Percentiles rank a stretch among this genome's conserved stretches.
Conservation (phyloP, 2,329 filamentous ascomycete species). For the Byssothecium circinans region DNA sequence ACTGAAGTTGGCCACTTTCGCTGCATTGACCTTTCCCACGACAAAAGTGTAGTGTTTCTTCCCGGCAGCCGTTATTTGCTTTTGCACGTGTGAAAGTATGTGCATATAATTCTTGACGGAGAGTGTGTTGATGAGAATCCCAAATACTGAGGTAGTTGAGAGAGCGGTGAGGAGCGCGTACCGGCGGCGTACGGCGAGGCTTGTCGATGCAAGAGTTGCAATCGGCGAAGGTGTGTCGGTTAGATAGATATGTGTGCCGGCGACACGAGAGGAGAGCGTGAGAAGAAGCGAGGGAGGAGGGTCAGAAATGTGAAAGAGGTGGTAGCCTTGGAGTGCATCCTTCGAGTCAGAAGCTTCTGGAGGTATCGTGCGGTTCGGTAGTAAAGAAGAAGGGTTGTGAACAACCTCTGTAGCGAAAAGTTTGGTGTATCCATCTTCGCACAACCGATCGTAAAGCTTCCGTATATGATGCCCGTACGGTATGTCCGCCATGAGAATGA, state of each 20-base stretch:
- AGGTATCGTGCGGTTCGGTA: slow-evolving; percentile 81
- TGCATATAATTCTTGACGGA: slow-evolving; percentile 87
- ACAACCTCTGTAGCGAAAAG: slow-evolving; percentile 71
- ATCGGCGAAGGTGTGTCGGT: slow-evolving; percentile 47
- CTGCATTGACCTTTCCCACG: slow-evolving; percentile 92
- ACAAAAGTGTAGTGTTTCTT: slow-evolving; percentile 98
- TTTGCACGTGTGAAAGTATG: slow-evolving; percentile 73
- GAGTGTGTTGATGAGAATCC: slow-evolving; percentile 93
- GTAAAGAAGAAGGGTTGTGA: slow-evolving; percentile 74
- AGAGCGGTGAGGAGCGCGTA: slow-evolving; percentile 85
- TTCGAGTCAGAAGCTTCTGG: slow-evolving; percentile 49
- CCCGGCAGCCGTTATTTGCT: slow-evolving; percentile 73
- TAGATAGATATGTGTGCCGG: slow-evolving; percentile 76
- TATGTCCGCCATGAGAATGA: slow-evolving; percentile 86
- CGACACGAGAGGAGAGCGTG: slow-evolving; percentile 80
- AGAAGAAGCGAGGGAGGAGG: slow-evolving; percentile 82
- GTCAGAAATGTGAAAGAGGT: slow-evolving; percentile 81
- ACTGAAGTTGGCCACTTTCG: slow-evolving; percentile 94
- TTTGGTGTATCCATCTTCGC: slow-evolving; percentile 66
- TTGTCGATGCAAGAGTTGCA: slow-evolving; percentile 53
- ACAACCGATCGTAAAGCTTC: slow-evolving; percentile 58
- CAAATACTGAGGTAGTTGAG: slow-evolving; percentile 79
- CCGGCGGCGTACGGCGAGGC: slow-evolving; percentile 72
- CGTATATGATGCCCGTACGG: slow-evolving; percentile 78
- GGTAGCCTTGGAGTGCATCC: slow-evolving; percentile 63